A percentile compares a stretch with the other conserved stretches of the same genome.
Evolutionary conservation across 192 early-diverging fungal species (phyloP).

Genomic region (Entophlyctis luteolus): DNA sequence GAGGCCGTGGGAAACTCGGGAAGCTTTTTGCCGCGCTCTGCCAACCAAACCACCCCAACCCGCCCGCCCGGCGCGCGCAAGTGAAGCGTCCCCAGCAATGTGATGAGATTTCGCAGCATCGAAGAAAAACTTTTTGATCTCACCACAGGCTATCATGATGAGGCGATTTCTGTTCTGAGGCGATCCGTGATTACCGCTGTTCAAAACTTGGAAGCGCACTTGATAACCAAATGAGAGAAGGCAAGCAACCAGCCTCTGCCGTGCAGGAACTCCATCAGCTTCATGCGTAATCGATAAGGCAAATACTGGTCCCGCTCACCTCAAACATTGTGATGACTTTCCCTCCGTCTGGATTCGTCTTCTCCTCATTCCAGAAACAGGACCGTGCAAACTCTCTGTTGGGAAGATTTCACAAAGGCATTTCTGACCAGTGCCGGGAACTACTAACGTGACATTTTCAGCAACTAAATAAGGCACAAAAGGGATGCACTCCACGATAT

Average conservation of each 20-base stretch:
- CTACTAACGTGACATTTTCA: slow-evolving; percentile 17
- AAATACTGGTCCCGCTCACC: neutral
- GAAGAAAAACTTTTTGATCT: no score
- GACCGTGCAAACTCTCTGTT: slow-evolving; percentile 6
- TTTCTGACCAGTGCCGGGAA: neutral
- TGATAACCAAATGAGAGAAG: slow-evolving; percentile 10
- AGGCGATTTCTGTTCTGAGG: slow-evolving; percentile 8
- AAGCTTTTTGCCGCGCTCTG: slow-evolving; percentile 12
- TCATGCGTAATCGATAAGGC: neutral
- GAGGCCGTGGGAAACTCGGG: neutral
- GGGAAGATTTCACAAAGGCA: neutral
- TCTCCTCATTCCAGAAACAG: neutral
- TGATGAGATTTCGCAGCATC: no score
- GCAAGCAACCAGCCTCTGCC: neutral
- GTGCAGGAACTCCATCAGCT: neutral
- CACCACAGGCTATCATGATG: neutral
- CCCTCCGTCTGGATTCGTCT: neutral
- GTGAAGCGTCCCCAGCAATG: no score
- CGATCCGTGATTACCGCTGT: slow-evolving; percentile 2
- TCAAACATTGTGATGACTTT: slow-evolving; percentile 9
- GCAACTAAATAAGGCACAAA: neutral
- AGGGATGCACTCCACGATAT: slow-evolving; percentile 8
- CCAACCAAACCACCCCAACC: no score
- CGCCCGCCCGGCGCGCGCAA: no score
- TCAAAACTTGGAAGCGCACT: neutral